These are phyloP conservation scores for Binderoboletus segoi DNA, from an alignment of 1,284 basidiomycete genomes.

Conservation along the genomic window DNA sequence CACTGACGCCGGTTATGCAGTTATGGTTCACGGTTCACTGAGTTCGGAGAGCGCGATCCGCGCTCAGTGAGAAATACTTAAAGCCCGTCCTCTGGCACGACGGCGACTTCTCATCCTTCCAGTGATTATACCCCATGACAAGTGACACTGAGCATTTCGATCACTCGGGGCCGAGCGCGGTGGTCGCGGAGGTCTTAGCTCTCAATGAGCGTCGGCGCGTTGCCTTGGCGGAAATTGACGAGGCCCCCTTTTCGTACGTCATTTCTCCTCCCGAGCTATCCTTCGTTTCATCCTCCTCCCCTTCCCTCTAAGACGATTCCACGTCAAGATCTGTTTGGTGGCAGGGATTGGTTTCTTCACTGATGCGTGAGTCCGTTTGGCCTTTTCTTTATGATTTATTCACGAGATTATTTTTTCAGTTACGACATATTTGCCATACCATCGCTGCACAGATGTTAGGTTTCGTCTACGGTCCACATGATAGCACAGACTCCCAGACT, in stretches of 20 bases:
- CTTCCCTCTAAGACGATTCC: constrained; percentile 53
- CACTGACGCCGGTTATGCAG: too few relatives aligned
- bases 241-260: constrained; percentile 53
- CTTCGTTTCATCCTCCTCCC: neutral
- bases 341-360: constrained; percentile 84
- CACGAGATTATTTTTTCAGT: constrained; percentile 33
- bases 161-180: too few relatives aligned
- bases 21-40: too few relatives aligned
- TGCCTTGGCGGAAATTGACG: constrained; percentile 71
- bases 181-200: neutral
- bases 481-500: too few relatives aligned
- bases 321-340: constrained; percentile 68
- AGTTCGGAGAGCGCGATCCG: too few relatives aligned
- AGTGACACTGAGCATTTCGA: too few relatives aligned
- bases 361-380: constrained; percentile 57
- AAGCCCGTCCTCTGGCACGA: too few relatives aligned
- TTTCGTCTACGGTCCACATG: constrained; percentile 70
- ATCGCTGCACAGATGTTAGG: constrained; percentile 75
- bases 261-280: neutral
- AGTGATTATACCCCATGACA: too few relatives aligned
- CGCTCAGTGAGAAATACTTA: too few relatives aligned
- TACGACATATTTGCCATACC: constrained; percentile 72
- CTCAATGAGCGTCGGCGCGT: constrained; percentile 54
- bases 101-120: too few relatives aligned
- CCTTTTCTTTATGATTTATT: neutral